A percentile compares a stretch with the other conserved stretches of the same genome.
Evolutionary conservation across 805 yeast species (phyloP).

Genomic region (Komagataella kurtzmanii): DNA sequence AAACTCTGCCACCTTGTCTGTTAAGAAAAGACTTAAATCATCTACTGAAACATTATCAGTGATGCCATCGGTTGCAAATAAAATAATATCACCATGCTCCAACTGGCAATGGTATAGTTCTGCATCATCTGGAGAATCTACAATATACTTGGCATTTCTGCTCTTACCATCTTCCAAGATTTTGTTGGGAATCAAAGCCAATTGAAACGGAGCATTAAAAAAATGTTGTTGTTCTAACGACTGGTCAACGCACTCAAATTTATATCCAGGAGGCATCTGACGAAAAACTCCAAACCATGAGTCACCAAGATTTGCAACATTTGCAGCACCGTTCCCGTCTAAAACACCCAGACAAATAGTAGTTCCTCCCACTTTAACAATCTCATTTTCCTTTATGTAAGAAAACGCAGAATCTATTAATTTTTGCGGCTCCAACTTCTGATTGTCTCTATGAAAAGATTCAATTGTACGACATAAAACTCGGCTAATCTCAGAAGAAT

Average conservation of each 20-base stretch:
- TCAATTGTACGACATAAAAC: constrained; percentile 55
- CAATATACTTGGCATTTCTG: constrained; percentile 50
- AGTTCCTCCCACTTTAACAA: constrained; percentile 83
- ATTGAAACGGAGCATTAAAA: constrained; percentile 86
- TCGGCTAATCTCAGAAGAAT: constrained; percentile 76
- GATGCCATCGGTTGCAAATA: constrained; percentile 91
- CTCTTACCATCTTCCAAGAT: constrained; percentile 37
- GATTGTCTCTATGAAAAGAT: constrained; percentile 9
- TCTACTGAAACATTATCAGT: constrained; percentile 69
- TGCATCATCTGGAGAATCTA: constrained; percentile 57
- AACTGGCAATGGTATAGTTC: constrained; percentile 57
- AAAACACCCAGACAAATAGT: constrained; percentile 80
- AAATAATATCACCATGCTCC: constrained; percentile 56
- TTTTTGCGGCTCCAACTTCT: constrained; percentile 23
- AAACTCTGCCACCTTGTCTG: constrained; percentile 24
- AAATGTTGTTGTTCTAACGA: constrained; percentile 74
- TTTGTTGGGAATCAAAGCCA: constrained; percentile 68
- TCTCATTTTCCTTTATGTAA: constrained; percentile 34
- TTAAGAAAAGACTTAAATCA: constrained; percentile 58
- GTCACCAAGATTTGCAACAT: constrained; percentile 80
- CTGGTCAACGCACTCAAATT: constrained; percentile 37
- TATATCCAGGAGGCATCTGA: constrained; percentile 7
- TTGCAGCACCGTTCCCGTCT: constrained; percentile 34
- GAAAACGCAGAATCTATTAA: constrained; percentile 45
- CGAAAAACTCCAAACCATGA: constrained; percentile 90